Base-by-base conservation (phyloP, 2,329 filamentous ascomycete genomes). In the Pezicula neosporulosa region DNA sequence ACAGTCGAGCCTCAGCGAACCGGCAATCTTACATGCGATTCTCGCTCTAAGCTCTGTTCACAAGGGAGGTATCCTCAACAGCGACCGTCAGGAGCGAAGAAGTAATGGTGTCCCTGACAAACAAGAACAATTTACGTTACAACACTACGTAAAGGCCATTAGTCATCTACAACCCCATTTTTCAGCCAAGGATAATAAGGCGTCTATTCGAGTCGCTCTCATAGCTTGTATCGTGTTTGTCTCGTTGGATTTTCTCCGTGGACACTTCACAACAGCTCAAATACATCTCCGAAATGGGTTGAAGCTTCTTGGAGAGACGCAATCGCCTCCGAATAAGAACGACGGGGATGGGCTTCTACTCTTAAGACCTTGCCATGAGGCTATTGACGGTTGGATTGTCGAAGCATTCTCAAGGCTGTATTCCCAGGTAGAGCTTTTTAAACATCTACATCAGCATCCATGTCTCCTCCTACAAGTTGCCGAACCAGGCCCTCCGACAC, bases 211-310 rank as follows among this genome's bases (percentile, higher is more conserved):
- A 37, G 63, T 64, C 3, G 65, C 69, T 4, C 59, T 80, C 10
- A 63, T 78, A 3, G 72, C 75, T 5, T 78, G 76, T 54, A 60
- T 78, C 1, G 63, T 80, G 16, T 78, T 80, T 55, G 73, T 76
- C 27, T 79, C 76, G 56, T 72, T 81, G 48, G 78, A 81, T 62
- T 77, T 77, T 57, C 68, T 81, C 53, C 75, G 77, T 35, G 72
- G 72, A 2, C 66, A 68, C 16, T 72, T 70, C 36, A 54, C 58
- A 6, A 60, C 67, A 0, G 72, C 67, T 12, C 66, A 70, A 28
- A 56, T 60, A 4, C 75, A 78, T 56, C 64, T 78, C 6, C 65
- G 67, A n/a, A 74, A 66, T 38, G 75, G 76, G 0, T 49, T 77
- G 4, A 69, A 61, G 41, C 56, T 77, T 12, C 55, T 77, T 1